Conservation (phyloP, 441 rosid genomes). For the Monsonia emarginata region DNA sequence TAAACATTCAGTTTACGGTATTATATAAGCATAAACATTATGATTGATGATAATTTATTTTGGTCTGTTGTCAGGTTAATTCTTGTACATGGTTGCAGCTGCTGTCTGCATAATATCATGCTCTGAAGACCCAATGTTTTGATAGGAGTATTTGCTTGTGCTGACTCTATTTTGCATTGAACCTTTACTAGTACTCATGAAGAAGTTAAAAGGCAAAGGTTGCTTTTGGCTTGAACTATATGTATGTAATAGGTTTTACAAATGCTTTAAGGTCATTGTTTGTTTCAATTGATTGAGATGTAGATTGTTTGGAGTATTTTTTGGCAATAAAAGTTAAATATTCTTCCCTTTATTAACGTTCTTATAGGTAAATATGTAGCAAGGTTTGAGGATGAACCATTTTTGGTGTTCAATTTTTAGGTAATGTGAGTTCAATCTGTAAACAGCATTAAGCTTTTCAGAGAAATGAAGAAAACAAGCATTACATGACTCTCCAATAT, state of each 20-base stretch:
- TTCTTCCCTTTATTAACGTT: not conserved
- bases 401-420: not conserved
- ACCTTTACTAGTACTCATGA: not conserved
- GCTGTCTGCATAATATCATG: not conserved
- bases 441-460: too few relatives aligned
- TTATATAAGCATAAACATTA: not conserved
- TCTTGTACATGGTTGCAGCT: not conserved
- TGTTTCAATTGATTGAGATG: not conserved
- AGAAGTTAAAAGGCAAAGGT: not conserved
- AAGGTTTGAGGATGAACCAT: too few relatives aligned
- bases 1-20: not conserved
- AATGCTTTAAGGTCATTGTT: not conserved
- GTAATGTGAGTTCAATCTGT: not conserved
- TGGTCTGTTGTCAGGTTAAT: not conserved
- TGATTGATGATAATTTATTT: not conserved
- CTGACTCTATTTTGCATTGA: not conserved
- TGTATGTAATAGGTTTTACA: not conserved
- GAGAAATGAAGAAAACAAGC: too few relatives aligned
- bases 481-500: too few relatives aligned
- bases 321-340: not conserved
- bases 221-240: too few relatives aligned
- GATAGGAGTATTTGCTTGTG: not conserved
- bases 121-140: not conserved
- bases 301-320: not conserved
- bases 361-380: not conserved